Percentiles rank a stretch among this genome's conserved stretches.
Conservation (phyloP, 768 basidiomycete genomes). For the Cystofilobasidium macerans region DNA sequence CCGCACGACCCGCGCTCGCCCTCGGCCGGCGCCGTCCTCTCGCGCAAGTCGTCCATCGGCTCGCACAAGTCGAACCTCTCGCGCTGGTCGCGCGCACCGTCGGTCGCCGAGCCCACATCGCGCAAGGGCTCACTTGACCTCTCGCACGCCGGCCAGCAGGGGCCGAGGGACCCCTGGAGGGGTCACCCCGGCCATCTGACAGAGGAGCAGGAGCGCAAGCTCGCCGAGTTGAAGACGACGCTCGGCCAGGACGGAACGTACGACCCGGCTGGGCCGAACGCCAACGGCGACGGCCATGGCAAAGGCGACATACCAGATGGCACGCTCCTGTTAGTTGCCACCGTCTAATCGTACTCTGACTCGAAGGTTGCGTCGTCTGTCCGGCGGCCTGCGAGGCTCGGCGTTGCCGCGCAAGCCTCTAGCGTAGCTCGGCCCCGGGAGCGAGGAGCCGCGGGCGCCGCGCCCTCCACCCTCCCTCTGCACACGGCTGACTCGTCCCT, state of each 20-base stretch:
- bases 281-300: conserved; percentile 18
- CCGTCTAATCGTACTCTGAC: too few species aligned
- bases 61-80: conserved; percentile 6
- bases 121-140: not conserved
- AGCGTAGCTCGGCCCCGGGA: not conserved
- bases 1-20: not conserved
- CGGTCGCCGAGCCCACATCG: not conserved
- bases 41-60: conserved; percentile 1
- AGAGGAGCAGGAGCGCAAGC: conserved; percentile 6
- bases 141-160: not conserved
- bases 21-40: too few species aligned
- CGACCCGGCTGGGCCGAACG: not conserved
- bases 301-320: conserved; percentile 14
- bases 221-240: conserved; percentile 10
- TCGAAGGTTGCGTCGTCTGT: not conserved
- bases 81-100: conserved; percentile 8
- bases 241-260: not conserved
- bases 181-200: conserved; percentile 22
- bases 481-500: not conserved
- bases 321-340: conserved; percentile 15
- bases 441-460: not conserved
- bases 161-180: not conserved
- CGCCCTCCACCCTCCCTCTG: not conserved
- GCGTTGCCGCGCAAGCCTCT: not conserved
- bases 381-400: too few species aligned